Evolutionary conservation across 352 stramenopile species (phyloP).

Genomic region (Pythium folliculosum): DNA sequence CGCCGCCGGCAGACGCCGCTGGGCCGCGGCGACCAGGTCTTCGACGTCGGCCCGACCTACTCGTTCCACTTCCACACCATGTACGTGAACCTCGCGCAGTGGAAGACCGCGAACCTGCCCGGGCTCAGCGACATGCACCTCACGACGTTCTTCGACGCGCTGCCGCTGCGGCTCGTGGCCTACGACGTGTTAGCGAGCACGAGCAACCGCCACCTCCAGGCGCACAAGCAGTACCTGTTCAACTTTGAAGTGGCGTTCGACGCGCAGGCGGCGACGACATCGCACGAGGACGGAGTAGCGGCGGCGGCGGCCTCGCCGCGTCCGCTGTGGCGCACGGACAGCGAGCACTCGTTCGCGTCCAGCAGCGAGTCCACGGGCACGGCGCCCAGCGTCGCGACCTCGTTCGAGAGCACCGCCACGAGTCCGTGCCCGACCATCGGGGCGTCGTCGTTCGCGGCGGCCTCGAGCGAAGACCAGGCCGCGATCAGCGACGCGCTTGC

Average conservation of each 20-base stretch:
- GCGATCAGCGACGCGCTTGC: conserved; percentile 32
- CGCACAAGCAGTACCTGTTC: conserved; percentile 77
- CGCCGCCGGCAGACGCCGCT: conserved; percentile 51
- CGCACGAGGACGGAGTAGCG: background rate
- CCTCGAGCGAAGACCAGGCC: conserved; percentile 13
- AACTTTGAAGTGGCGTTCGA: conserved; percentile 77
- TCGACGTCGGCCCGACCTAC: conserved; percentile 69
- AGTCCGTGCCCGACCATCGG: conserved; percentile 7
- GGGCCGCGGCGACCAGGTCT: conserved; percentile 42
- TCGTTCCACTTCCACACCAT: conserved; percentile 91
- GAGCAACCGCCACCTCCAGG: conserved; percentile 48
- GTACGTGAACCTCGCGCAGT: conserved; percentile 81
- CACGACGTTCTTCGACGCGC: conserved; percentile 75
- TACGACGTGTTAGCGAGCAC: conserved; percentile 46
- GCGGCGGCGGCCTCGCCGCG: too few species aligned
- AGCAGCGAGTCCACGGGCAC: conserved; percentile 26
- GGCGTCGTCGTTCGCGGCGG: too few species aligned
- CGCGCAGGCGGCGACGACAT: background rate
- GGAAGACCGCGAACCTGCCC: conserved; percentile 81
- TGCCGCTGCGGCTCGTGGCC: conserved; percentile 70
- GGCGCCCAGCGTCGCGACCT: background rate
- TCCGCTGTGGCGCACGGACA: conserved; percentile 26
- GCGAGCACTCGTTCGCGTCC: conserved; percentile 24
- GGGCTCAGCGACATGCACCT: conserved; percentile 75
- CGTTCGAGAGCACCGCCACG: conserved; percentile 11